phyloP scores from a whole-genome alignment of 805 yeast species.

The Saccharomycopsis guyanensis region DNA sequence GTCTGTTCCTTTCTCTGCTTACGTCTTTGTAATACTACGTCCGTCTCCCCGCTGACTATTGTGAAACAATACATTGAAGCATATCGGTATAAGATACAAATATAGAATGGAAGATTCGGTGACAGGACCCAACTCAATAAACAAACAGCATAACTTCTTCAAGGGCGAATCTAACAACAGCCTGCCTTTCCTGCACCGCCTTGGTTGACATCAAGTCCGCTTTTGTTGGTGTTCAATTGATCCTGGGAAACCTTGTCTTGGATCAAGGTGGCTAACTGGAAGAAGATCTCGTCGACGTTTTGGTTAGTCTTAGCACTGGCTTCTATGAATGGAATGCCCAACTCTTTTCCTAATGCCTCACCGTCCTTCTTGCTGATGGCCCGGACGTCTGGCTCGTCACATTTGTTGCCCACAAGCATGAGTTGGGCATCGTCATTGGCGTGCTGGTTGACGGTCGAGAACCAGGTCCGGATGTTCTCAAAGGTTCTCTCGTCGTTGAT shows the following conservation, averaged over 20 bases:
- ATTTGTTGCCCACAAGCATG: conserved; percentile 91
- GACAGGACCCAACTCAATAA: too few species aligned
- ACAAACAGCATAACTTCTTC: too few species aligned
- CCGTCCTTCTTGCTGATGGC: conserved; percentile 89
- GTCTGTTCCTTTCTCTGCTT: too few species aligned
- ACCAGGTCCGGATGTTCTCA: conserved; percentile 91
- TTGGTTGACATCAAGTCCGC: conserved; percentile 20
- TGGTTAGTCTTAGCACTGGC: conserved; percentile 92
- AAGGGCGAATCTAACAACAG: conserved; percentile 16
- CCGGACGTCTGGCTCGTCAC: conserved; percentile 83
- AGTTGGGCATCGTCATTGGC: conserved; percentile 95
- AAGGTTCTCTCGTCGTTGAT: conserved; percentile 87
- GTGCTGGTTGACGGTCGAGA: conserved; percentile 89
- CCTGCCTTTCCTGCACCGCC: conserved; percentile 9
- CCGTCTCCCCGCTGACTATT: too few species aligned
- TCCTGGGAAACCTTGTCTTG: conserved; percentile 62
- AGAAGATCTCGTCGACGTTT: conserved; percentile 87
- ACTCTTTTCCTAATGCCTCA: conserved; percentile 74
- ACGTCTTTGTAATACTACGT: too few species aligned
- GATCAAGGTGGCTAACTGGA: conserved; percentile 78
- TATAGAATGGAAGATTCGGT: too few species aligned
- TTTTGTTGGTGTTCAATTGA: conserved; percentile 25
- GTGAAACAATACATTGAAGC: too few species aligned
- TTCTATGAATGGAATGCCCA: conserved; percentile 87
- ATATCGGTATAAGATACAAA: too few species aligned